Percentiles rank a stretch among this genome's conserved stretches.
Conservation (phyloP, 164 flowering plant species). For the Liquidambar formosana region DNA sequence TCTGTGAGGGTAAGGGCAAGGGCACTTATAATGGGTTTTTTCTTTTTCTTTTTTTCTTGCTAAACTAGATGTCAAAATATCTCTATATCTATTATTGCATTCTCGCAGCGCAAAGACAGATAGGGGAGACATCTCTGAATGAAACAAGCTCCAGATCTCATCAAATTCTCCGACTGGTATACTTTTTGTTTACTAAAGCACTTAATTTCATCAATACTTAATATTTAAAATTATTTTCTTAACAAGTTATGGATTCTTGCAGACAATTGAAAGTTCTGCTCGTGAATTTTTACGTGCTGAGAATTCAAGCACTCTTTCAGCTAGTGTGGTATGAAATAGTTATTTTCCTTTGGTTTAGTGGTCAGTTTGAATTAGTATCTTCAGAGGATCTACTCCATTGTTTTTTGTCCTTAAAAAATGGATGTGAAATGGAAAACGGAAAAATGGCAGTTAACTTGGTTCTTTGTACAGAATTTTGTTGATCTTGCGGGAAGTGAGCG, state of each 20-base stretch:
- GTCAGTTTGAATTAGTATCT: background rate
- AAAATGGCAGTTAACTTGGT: background rate
- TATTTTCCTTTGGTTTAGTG: background rate
- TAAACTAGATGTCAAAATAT: background rate
- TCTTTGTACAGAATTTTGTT: constrained; percentile 74
- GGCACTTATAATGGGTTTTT: too few relatives aligned
- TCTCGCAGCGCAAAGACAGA: constrained; percentile 84
- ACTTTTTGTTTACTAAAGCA: background rate
- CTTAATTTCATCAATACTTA: background rate
- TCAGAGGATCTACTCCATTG: background rate
- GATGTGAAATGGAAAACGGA: background rate
- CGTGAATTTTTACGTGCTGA: constrained; percentile 44
- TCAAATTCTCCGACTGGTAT: constrained; percentile 89
- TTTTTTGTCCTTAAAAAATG: background rate
- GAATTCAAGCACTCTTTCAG: constrained; percentile 68
- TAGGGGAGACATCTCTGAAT: constrained; percentile 84
- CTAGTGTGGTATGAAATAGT: constrained; percentile 72
- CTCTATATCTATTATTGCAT: constrained; percentile 7
- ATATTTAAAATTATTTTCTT: background rate
- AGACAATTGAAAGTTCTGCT: constrained; percentile 90
- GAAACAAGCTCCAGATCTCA: constrained; percentile 98
- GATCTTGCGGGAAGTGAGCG: constrained; percentile 99
- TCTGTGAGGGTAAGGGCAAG: constrained; percentile 76
- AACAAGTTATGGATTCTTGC: constrained; percentile 17
- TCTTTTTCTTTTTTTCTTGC: background rate